Evolutionary conservation across 1,284 basidiomycete species (phyloP).

Genomic region (Moniliophthora roreri): DNA sequence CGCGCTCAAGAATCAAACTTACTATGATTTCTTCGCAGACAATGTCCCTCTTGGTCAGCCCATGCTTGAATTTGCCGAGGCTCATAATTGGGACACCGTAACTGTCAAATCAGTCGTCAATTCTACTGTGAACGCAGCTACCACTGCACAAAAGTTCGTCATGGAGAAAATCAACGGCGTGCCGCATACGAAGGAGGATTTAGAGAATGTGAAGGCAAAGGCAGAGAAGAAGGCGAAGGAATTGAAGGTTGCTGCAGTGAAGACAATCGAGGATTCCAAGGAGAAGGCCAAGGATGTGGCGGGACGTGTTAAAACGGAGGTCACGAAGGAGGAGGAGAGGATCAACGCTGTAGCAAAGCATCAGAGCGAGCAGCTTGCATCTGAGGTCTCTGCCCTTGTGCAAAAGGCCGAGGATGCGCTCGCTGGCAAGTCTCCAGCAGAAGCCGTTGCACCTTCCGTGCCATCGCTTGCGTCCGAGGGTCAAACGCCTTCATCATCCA

Average conservation of each 20-base stretch:
- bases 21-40: slow-evolving; percentile 82
- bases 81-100: slow-evolving; percentile 74
- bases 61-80: slow-evolving; percentile 81
- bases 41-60: slow-evolving; percentile 75
- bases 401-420: slow-evolving; percentile 70
- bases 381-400: slow-evolving; percentile 67
- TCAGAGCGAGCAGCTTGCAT: slow-evolving; percentile 51
- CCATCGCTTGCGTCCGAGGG: slow-evolving; percentile 28
- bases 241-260: slow-evolving; percentile 31
- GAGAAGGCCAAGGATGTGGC: slow-evolving; percentile 49
- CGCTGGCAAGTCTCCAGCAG: slow-evolving; percentile 35
- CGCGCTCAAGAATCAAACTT: slow-evolving; percentile 70
- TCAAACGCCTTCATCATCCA: slow-evolving; percentile 23
- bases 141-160: slow-evolving; percentile 51
- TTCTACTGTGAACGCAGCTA: slow-evolving; percentile 50
- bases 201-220: slow-evolving; percentile 39
- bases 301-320: slow-evolving; percentile 48
- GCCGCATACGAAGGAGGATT: slow-evolving; percentile 20
- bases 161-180: slow-evolving; percentile 41
- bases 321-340: slow-evolving; percentile 41
- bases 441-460: slow-evolving; percentile 27
- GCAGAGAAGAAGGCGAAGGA: slow-evolving; percentile 37
- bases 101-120: slow-evolving; percentile 61
- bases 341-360: slow-evolving; percentile 43
- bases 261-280: slow-evolving; percentile 38